Conservation (phyloP, 495 filamentous ascomycete genomes). For the Podospora comata region DNA sequence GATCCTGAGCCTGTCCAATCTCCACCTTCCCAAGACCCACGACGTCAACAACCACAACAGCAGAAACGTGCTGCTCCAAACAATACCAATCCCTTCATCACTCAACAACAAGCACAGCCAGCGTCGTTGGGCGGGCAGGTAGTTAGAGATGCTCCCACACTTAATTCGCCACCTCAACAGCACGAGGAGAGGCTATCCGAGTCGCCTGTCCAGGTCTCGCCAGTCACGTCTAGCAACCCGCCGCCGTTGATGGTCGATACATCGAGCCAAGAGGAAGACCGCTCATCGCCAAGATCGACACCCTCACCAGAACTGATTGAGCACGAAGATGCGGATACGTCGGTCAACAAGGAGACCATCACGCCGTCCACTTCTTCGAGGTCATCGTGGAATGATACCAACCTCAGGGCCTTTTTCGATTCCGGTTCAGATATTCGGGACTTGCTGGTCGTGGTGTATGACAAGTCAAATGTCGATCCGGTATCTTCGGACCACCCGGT, state of each 20-base stretch:
- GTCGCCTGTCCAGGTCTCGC: constrained; percentile 74
- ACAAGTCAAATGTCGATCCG: constrained; percentile 75
- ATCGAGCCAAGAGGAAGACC: constrained; percentile 61
- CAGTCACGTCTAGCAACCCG: constrained; percentile 47
- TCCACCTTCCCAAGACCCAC: neutral
- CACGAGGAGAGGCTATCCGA: constrained; percentile 60
- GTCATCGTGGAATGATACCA: constrained; percentile 78
- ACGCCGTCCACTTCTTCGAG: constrained; percentile 43
- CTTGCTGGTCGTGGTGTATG: constrained; percentile 84
- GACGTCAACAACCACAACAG: constrained; percentile 18
- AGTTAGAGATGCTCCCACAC: constrained; percentile 22
- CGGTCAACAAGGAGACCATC: constrained; percentile 42
- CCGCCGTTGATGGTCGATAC: constrained; percentile 63
- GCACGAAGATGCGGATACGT: constrained; percentile 36
- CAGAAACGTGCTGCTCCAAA: constrained; percentile 18
- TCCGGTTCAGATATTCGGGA: constrained; percentile 89
- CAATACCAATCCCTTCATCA: constrained; percentile 4
- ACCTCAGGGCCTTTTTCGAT: constrained; percentile 83
- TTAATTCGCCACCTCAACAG: constrained; percentile 20
- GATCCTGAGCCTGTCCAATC: constrained; percentile 19
- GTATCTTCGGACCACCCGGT: constrained; percentile 79
- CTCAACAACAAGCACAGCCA: constrained; percentile 17
- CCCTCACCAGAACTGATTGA: constrained; percentile 66
- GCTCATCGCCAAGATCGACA: constrained; percentile 58
- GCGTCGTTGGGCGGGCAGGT: constrained; percentile 22